phyloP scores from a whole-genome alignment of 73 alveolate genomes.

The Tetrahymena malaccensis region DNA sequence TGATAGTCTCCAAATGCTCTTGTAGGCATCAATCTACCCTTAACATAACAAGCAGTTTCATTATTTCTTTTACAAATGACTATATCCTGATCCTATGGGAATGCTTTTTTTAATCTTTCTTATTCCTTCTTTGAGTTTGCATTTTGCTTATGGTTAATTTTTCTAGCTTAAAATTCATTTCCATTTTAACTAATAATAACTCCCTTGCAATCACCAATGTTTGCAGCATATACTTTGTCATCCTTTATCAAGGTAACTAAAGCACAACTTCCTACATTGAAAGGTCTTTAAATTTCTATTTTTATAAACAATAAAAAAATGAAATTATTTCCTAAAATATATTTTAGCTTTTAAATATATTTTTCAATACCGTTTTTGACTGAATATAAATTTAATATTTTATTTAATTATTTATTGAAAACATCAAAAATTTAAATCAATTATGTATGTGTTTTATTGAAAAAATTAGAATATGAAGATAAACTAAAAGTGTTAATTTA shows the following conservation, averaged over 20 bases:
- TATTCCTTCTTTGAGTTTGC: slow-evolving; percentile 75
- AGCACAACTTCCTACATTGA: slow-evolving; percentile 83
- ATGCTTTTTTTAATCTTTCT: slow-evolving; percentile 61
- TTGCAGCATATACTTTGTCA: slow-evolving; percentile 78
- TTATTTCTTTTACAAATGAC: slow-evolving; percentile 57
- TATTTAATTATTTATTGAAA: no score
- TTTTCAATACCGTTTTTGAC: not conserved
- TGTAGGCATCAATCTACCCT: slow-evolving; percentile 92
- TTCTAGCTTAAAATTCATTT: slow-evolving; percentile 16
- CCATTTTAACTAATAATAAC: slow-evolving; percentile 61
- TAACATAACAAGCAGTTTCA: slow-evolving; percentile 82
- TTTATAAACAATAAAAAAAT: slow-evolving; percentile 47
- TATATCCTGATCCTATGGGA: slow-evolving; percentile 71
- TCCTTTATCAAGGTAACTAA: slow-evolving; percentile 60
- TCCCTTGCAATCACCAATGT: slow-evolving; percentile 93
- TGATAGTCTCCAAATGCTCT: slow-evolving; percentile 91
- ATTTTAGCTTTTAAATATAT: not conserved
- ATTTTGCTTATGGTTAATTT: slow-evolving; percentile 51
- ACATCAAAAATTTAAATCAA: no score
- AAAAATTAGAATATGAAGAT: no score
- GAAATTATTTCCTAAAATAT: no score
- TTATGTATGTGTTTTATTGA: no score
- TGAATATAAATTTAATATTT: no score
- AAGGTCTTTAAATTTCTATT: slow-evolving; percentile 60
- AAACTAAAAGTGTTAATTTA: no score